Evolutionary conservation across 345 rosid genomes (phyloP).

Genomic region (Firmiana major): DNA sequence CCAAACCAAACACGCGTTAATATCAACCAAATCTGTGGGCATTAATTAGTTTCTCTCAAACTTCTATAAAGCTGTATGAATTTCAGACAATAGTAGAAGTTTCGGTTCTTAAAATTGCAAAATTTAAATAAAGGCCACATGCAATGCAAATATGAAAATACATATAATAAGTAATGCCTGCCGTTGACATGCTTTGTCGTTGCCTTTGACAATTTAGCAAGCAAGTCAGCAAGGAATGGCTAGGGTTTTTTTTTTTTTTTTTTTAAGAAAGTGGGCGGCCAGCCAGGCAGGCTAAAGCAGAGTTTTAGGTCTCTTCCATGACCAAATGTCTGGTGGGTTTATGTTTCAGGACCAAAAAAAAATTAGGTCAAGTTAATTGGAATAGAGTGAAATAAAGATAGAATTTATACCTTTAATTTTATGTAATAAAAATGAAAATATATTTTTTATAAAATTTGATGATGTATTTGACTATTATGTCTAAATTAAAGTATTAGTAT

Average conservation of each 20-base stretch:
- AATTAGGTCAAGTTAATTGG: not conserved
- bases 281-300: no score
- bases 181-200: not conserved
- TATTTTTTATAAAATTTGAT: no score
- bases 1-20: not conserved
- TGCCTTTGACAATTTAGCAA: not conserved
- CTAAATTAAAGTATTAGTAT: no score
- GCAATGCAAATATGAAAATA: not conserved
- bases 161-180: not conserved
- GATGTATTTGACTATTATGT: no score
- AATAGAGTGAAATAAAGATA: no score
- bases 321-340: no score
- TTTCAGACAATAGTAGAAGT: not conserved
- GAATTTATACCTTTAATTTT: no score
- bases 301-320: no score
- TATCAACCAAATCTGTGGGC: not conserved
- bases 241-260: not conserved
- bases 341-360: no score
- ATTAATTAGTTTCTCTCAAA: not conserved
- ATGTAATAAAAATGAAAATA: no score
- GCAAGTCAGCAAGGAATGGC: not conserved
- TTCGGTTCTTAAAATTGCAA: not conserved
- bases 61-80: not conserved
- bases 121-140: not conserved
- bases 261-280: not conserved